Conservation (phyloP, 192 early-diverging fungal species). For the Backusella macrospora region DNA sequence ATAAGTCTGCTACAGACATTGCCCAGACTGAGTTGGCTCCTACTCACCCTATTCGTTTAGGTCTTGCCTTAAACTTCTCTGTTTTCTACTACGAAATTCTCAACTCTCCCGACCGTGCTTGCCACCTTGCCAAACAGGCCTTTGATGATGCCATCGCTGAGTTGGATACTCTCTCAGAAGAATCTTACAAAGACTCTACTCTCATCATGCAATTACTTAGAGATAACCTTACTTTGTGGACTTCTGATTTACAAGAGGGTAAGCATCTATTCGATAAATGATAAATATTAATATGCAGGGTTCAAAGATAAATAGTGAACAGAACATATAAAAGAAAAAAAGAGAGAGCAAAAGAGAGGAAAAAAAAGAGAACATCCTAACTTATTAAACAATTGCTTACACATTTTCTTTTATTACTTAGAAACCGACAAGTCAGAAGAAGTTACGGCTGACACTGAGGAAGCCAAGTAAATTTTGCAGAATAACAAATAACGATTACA, state of each 20-base stretch:
- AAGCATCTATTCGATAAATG: conserved; percentile 70
- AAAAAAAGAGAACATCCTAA: too few species aligned
- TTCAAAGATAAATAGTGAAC: conserved; percentile 54
- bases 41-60: conserved; percentile 98
- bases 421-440: conserved; percentile 35
- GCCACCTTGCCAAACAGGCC: conserved; percentile 94
- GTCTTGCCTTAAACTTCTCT: conserved; percentile 97
- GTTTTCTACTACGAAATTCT: conserved; percentile 99
- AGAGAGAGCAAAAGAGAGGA: not conserved
- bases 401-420: not conserved
- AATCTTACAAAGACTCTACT: conserved; percentile 99
- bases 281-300: conserved; percentile 69
- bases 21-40: conserved; percentile 93
- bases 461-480: conserved; percentile 21
- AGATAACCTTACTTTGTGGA: conserved; percentile 99
- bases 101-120: conserved; percentile 97
- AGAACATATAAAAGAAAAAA: conserved; percentile 84
- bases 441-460: conserved; percentile 21
- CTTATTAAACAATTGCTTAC: conserved; percentile 90
- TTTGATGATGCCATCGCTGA: conserved; percentile 99
- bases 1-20: conserved; percentile 94
- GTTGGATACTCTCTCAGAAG: conserved; percentile 97
- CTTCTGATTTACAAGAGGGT: conserved; percentile 94
- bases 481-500: not conserved
- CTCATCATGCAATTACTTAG: conserved; percentile 99